Conservation (phyloP, 768 basidiomycete species). For the Mycena epipterygia region DNA sequence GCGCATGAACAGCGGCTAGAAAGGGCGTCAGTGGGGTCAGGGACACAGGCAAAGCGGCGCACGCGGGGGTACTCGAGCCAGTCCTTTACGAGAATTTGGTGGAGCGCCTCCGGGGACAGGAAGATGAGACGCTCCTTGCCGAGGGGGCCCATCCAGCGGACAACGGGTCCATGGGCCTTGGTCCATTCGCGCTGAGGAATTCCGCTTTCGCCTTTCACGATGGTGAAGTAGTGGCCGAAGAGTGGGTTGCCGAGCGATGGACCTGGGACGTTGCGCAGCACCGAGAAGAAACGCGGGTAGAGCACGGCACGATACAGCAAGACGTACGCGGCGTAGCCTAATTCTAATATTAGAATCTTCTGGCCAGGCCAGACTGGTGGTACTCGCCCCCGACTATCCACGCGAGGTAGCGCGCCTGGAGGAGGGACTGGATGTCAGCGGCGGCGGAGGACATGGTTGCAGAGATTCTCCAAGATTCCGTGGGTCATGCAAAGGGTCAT, state of each 20-base stretch:
- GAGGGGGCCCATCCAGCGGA: slow-evolving; percentile 60
- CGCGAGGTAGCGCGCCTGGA: slow-evolving; percentile 3
- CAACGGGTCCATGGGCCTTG: slow-evolving; percentile 58
- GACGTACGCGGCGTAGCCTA: slow-evolving; percentile 26
- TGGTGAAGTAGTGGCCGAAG: slow-evolving; percentile 54
- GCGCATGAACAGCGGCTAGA: slow-evolving; percentile 59
- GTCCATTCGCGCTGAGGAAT: slow-evolving; percentile 62
- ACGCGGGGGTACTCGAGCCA: slow-evolving; percentile 63
- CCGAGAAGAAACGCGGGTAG: slow-evolving; percentile 52
- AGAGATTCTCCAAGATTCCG: slow-evolving; percentile 14
- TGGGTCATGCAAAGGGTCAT: too few relatives aligned
- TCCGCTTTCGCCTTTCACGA: slow-evolving; percentile 56
- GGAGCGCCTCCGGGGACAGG: slow-evolving; percentile 59
- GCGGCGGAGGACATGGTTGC: neutral
- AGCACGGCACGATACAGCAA: slow-evolving; percentile 48
- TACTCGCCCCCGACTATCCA: slow-evolving; percentile 20
- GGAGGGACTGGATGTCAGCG: neutral
- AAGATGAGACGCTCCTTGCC: slow-evolving; percentile 62
- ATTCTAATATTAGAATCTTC: neutral
- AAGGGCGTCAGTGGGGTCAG: neutral
- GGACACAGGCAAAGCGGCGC: slow-evolving; percentile 15
- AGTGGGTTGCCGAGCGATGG: slow-evolving; percentile 50
- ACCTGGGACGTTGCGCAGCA: slow-evolving; percentile 54
- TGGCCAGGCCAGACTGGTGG: neutral
- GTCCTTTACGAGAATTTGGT: slow-evolving; percentile 58